Evolutionary conservation across 2,329 filamentous ascomycete species (phyloP), one percentile per base, ranked within the genome.

Genomic region (Aspergillus tubingensis): DNA sequence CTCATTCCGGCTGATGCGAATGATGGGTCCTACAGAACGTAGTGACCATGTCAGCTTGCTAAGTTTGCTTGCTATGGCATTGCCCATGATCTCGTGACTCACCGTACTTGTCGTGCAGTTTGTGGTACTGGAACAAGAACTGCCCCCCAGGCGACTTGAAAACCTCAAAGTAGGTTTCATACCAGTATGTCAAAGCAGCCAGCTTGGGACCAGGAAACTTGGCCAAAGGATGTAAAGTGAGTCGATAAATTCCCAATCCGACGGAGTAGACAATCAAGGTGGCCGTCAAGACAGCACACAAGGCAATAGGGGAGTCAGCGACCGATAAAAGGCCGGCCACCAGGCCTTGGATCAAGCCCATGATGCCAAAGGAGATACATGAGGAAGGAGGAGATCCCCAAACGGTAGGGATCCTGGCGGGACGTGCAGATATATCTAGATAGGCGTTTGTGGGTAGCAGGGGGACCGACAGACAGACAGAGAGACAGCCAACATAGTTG

Each of bases 1-100:
- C 17, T 65, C 64, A 41, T 55, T 56, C 13, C 62, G 64, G 39
- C 61, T 58, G 13, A 72, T 61, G 15, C 62, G 64, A 10, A 65
- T 32, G 47, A 65, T 61, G 5, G 64, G 64, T 11, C 64, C 64
- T 65, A 15, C 11, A 13, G 5, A 13, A 36, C 3, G 19, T 8
- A 10, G 13, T 15, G 19, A 10, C 8, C 10, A 6, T 44, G 10
- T 44, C 41, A 44, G 41, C 19, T 13, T 15, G 32, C 32, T 5
- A 13, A 5, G 5, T 13, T 10, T 13, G 5, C 11, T 13, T 13
- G 32, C 32, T 5, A 2, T 4, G 17, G 5, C 17, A 19, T 50
- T 25, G n/a, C 32, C 17, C n/a, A 48, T 25, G 21, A 3, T 1
- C 8, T 6, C 3, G 15, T 3, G 41, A 59, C 59, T 25, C 19